Evolutionary conservation across 1,284 basidiomycete genomes (phyloP), one percentile per base, ranked within the genome.

Genomic region (Malassezia obtusa): DNA sequence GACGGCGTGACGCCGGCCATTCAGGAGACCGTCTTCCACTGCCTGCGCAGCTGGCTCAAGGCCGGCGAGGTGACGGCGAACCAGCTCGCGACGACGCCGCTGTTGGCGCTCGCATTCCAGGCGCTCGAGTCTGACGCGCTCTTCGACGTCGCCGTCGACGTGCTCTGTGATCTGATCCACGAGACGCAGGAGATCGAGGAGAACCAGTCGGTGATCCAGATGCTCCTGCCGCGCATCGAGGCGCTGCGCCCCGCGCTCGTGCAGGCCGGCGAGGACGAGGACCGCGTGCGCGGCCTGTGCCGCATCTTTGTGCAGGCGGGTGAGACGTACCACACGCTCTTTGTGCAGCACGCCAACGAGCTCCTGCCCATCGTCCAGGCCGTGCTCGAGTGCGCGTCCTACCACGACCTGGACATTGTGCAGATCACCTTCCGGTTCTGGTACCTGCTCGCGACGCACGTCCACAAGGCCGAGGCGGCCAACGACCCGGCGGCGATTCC

Each of bases 351-450:
- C 73, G 83, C 86, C 2, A 84, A 87, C 57, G 85, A 86, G 1
- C 89, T 96, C 75, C 85, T 87, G 73, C 90, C 92, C 0, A 83
- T 99, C 59, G 89, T 96, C 37, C 85, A 95, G 67, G 89, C 89
- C 10, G 90, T 96, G 65, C 84, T 85, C n/a, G 82, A 86, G 65
- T 98, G 91, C 73, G 86, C 94, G 14, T 85, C 87, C 0, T 94
- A 89, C 76, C 81, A 83, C 30, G 90, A 96, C 71, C 82, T 98
- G 52, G 94, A 98, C 73, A 87, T 98, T 68, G 92, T 95, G 31
- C 88, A 87, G 14, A 94, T 98, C 76, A 98, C 94, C 8, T 95
- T 98, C 79, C 84, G 86, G 39, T 98, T 98, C 79, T 99, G 94
- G 94, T 91, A 89, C 81, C 57, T 71, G n/a, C 57, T 73, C n/a